A percentile compares a stretch with the other conserved stretches of the same genome.
Conservation (phyloP, 345 rosid species). For the Dovyalis caffra region DNA sequence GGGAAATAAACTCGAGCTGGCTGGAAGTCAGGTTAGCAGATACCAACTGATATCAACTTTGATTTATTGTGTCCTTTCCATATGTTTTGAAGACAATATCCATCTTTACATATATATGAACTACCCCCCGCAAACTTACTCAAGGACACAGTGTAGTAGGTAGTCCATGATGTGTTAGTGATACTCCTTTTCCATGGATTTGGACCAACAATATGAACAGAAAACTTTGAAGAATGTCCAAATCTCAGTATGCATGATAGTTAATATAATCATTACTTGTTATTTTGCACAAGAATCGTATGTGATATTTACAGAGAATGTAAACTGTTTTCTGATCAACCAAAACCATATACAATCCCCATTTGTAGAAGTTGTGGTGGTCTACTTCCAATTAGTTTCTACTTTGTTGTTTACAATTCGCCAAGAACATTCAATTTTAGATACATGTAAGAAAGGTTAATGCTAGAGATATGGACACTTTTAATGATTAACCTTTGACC, state of each 20-base stretch:
- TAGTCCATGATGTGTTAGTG: background rate
- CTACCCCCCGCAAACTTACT: background rate
- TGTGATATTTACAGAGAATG: background rate
- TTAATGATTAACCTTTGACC: background rate
- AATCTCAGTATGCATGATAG: background rate
- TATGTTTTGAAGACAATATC: background rate
- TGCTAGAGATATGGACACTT: background rate
- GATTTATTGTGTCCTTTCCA: background rate
- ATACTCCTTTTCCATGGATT: background rate
- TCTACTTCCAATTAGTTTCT: background rate
- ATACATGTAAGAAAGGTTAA: background rate
- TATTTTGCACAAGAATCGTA: background rate
- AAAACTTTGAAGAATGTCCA: background rate
- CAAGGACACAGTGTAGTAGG: background rate
- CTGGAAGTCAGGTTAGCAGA: slow-evolving; percentile 30
- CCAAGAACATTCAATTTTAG: too few relatives aligned
- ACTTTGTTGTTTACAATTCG: background rate
- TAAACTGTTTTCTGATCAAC: background rate
- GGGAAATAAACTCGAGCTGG: slow-evolving; percentile 31
- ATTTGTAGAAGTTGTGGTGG: background rate
- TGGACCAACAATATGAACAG: background rate
- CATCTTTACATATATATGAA: background rate
- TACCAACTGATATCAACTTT: background rate
- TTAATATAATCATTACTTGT: background rate
- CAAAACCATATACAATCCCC: background rate